These are phyloP conservation scores for Agroathelia rolfsii DNA, from an alignment of 1,284 basidiomycete genomes.

Conservation along the genomic window DNA sequence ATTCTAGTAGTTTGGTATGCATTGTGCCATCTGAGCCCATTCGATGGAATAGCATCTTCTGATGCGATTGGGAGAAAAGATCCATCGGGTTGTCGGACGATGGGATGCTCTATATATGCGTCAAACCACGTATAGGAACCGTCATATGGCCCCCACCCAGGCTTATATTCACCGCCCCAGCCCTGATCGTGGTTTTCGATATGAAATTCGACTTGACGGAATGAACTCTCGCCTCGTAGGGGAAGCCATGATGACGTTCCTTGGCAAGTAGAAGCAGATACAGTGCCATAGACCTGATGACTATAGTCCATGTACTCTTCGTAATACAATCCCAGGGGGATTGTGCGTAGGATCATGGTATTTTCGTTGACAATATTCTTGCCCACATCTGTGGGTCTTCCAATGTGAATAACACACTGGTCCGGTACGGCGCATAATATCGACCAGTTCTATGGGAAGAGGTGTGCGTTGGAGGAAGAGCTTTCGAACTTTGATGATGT, in stretches of 20 bases:
- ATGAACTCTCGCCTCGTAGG: constrained; percentile 3
- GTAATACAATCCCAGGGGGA: too few relatives aligned
- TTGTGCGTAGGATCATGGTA: too few relatives aligned
- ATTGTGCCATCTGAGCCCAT: background rate
- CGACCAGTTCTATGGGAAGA: constrained; percentile 9
- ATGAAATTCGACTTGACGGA: constrained; percentile 9
- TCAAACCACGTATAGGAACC: constrained; percentile 10
- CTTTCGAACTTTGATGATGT: too few relatives aligned
- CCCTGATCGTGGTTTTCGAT: constrained; percentile 4
- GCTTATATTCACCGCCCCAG: background rate
- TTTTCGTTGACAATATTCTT: too few relatives aligned
- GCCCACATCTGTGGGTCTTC: too few relatives aligned
- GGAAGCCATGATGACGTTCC: constrained; percentile 5
- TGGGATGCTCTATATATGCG: constrained; percentile 6
- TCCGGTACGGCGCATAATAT: constrained; percentile 8
- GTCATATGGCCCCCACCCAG: too few relatives aligned
- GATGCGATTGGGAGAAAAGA: background rate
- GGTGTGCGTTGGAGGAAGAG: too few relatives aligned
- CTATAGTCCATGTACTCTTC: too few relatives aligned
- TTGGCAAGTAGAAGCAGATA: too few relatives aligned
- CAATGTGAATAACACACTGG: too few relatives aligned
- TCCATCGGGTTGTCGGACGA: too few relatives aligned
- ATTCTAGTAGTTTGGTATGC: background rate
- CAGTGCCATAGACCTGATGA: too few relatives aligned
- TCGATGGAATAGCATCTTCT: background rate